Percentiles rank a stretch among this genome's conserved stretches.
phyloP scores from a whole-genome alignment of 2,329 filamentous ascomycete species.

The Paecilomyces variotii region DNA sequence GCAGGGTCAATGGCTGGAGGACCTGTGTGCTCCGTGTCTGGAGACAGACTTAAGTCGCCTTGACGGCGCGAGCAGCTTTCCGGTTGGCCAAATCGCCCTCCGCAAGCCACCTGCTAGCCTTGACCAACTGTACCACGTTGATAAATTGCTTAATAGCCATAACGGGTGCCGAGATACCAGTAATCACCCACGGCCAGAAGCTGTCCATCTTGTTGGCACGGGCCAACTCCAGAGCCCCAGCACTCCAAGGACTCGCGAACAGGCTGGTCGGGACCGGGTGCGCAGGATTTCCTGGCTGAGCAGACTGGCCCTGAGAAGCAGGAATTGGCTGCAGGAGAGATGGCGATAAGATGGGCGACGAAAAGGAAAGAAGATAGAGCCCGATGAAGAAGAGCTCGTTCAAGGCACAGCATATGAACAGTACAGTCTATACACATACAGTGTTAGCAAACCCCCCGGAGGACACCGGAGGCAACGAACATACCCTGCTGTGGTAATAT shows the following conservation, averaged over 20 bases:
- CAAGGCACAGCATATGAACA: constrained; percentile 81
- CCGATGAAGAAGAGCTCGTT: constrained; percentile 99
- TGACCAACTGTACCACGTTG: constrained; percentile 88
- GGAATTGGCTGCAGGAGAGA: constrained; percentile 63
- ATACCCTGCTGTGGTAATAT: constrained; percentile 95
- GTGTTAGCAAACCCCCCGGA: constrained; percentile 5
- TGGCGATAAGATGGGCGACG: constrained; percentile 78
- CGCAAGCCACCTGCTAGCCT: constrained; percentile 84
- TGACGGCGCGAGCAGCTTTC: constrained; percentile 36
- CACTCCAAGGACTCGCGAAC: constrained; percentile 84
- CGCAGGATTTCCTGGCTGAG: constrained; percentile 59
- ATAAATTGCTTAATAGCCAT: constrained; percentile 91
- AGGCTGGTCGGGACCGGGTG: constrained; percentile 61
- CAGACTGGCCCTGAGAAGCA: constrained; percentile 45
- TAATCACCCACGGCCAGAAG: constrained; percentile 69
- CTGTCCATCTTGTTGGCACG: constrained; percentile 89
- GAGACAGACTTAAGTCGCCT: constrained; percentile 15
- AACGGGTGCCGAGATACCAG: constrained; percentile 70
- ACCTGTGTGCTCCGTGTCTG: background rate
- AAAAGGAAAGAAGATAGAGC: constrained; percentile 95
- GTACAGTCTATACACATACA: constrained; percentile 56
- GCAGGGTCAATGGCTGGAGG: background rate
- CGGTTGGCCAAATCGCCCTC: constrained; percentile 75
- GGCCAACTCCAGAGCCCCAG: constrained; percentile 83
- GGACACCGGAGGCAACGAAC: constrained; percentile 19